Base-by-base conservation (phyloP, 2,329 filamentous ascomycete species). In the Teratosphaeria gauchensis region DNA sequence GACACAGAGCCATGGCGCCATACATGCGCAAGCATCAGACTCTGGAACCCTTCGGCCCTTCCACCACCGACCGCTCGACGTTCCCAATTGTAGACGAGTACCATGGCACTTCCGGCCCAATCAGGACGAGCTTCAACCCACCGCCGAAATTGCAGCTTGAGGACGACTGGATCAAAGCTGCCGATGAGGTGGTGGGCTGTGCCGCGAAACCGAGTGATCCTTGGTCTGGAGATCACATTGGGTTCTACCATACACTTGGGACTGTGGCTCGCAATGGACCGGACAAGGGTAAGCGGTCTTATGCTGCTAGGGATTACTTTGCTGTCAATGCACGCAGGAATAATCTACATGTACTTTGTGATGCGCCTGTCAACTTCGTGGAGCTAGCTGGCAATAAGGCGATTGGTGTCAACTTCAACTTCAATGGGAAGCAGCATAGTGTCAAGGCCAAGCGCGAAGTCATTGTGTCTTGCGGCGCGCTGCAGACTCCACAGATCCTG, bases 401-500 rank as follows among this genome's bases (percentile, higher is more conserved):
- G 1, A 65, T 59, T 3, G 69, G 70, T 8, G 78, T 78, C 3
- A 73, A 73, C 24, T 79, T 82, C 63, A 69, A 63, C 6, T 68
- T 74, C 33, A 66, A 68, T 4, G 77, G 75, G 1, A 59, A 70
- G 14, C 68, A 71, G 8, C 66, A 72, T n/a, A 57, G 48, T 4
- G 67, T 75, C 32, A 66, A 62, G 24, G 73, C 71, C 1, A 63
- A 84, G 82, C n/a, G 74, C 30, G 59, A 63, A 46, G 59, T 63
- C 42, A 59, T 61, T 31, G 19, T 61, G 4, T 61, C 59, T 16
- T 60, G 57, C 6, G 59, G 59, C 16, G 53, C 54, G 7, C 56
- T 63, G 53, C 48, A 79, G 66, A 83, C 80, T 12, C 84, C 79
- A 4, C 82, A 80, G 68, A 72, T 83, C 14, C 77, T 82, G 21